phyloP scores from a whole-genome alignment of 2,329 filamentous ascomycete species.

The Aureobasidium subglaciale region DNA sequence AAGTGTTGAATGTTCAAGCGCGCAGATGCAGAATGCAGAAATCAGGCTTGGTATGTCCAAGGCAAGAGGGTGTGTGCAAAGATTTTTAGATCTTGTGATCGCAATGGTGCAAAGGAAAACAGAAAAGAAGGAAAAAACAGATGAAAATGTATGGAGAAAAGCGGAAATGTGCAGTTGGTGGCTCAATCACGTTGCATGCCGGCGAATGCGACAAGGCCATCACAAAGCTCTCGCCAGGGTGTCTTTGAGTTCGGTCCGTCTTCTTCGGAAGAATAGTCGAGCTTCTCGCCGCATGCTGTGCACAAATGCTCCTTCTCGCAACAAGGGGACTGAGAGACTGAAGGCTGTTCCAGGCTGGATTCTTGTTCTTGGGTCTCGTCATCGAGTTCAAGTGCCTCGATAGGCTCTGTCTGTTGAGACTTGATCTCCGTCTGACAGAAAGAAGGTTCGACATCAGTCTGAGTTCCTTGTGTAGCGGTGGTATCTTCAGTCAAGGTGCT shows the following conservation, averaged over 20 bases:
- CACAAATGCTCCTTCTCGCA: constrained; percentile 1
- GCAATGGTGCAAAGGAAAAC: background rate
- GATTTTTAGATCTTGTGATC: background rate
- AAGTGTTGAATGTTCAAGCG: background rate
- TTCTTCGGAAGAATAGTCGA: constrained; percentile 14
- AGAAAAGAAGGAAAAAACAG: background rate
- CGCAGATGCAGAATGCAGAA: background rate
- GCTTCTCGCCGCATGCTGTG: background rate
- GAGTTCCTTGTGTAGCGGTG: background rate
- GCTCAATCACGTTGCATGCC: constrained; percentile 24
- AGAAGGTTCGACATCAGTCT: background rate
- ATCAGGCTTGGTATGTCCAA: background rate
- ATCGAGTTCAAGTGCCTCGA: constrained; percentile 13
- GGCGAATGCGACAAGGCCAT: constrained; percentile 25
- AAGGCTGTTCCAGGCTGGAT: no score
- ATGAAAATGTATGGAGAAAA: background rate
- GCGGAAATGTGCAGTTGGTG: background rate
- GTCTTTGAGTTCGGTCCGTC: constrained; percentile 18
- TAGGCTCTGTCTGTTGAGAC: constrained; percentile 11
- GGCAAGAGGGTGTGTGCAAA: background rate
- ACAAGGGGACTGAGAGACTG: background rate
- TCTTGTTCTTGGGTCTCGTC: background rate
- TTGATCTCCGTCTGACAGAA: background rate
- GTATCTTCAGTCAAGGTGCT: background rate
- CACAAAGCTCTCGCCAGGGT: constrained; percentile 31